Evolutionary conservation across 257 asterid genomes (phyloP), one percentile per base, ranked within the genome.

Genomic region (Agastache rugosa): DNA sequence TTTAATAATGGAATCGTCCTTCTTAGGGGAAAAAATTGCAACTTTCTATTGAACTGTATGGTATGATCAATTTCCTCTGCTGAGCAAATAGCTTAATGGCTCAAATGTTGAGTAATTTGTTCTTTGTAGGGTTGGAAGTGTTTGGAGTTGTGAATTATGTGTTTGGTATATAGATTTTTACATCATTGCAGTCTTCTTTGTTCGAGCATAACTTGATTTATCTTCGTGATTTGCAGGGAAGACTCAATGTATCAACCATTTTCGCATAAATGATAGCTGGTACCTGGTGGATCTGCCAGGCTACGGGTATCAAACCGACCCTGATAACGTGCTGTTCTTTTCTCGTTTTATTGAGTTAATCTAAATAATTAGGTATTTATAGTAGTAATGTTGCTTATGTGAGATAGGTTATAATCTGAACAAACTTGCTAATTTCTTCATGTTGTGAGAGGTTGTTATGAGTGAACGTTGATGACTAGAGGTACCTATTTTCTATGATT

Each of bases 231-330:
- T 82, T 88, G 83, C 96, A 95, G 99, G 99, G 71, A 95, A 95
- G 87, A 95, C 98, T 31, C 99, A 95, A 75, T 95, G 99, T 83
- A 95, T 95, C 84, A 95, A 95, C 88, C 99, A 95, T 86, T 95
- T 95, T 65, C 90, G 88, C 72, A 86, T 95, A 8, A 92, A 93
- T 22, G 93, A 87, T 61, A 85, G 91, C 88, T 95, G 98, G 98
- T 87, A 92, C 83, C 91, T 95, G 63, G 99, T 90, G 73, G 99
- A 95, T 83, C 87, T 95, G 81, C 98, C 99, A n/a, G 98, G 99
- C 74, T 95, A 92, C 71, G 99, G 99, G 97, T 94, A 90, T 54
- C 63, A 14, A 77, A 65, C 67, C 23, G 20, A 71, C 75, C 34
- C 66, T 19, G 16, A 6, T 51, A 65, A 1, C 60, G 17, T 35